Evolutionary conservation across 2,329 filamentous ascomycete species (phyloP).

Genomic region (Ophiocordyceps unilateralis): DNA sequence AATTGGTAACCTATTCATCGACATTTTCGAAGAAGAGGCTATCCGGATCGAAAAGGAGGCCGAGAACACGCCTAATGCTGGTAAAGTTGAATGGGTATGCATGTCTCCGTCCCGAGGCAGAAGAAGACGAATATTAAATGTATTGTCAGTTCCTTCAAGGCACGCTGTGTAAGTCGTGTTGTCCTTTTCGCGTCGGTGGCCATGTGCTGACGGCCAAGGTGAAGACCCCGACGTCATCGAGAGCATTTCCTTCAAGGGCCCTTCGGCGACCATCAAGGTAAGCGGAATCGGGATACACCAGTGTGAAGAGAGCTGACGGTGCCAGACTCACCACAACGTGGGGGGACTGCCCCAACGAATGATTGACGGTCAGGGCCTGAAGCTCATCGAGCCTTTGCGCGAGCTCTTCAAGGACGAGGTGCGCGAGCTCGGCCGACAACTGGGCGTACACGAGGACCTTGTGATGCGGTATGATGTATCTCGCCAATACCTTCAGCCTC

Average conservation of each 20-base stretch:
- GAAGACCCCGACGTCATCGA: slow-evolving; percentile 22
- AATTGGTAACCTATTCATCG: slow-evolving; percentile 53
- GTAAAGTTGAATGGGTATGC: slow-evolving; percentile 49
- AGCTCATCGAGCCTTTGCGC: slow-evolving; percentile 41
- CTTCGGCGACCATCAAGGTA: slow-evolving; percentile 32
- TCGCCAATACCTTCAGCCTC: background rate
- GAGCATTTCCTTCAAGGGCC: slow-evolving; percentile 28
- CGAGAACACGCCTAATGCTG: slow-evolving; percentile 46
- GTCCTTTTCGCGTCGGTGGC: background rate
- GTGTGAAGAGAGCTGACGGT: background rate
- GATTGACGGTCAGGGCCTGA: slow-evolving; percentile 20
- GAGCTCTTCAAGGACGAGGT: slow-evolving; percentile 29
- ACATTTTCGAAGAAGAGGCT: slow-evolving; percentile 66
- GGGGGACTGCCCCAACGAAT: slow-evolving; percentile 46
- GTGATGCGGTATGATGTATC: slow-evolving; percentile 9
- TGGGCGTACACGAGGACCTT: slow-evolving; percentile 16
- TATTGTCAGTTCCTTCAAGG: slow-evolving; percentile 54
- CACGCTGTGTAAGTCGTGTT: slow-evolving; percentile 40
- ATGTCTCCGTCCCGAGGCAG: background rate
- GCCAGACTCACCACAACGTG: slow-evolving; percentile 35
- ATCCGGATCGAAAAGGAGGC: slow-evolving; percentile 51
- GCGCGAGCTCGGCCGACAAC: slow-evolving; percentile 12
- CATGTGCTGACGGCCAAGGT: background rate
- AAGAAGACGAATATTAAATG: background rate
- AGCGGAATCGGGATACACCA: too few relatives aligned